Base-by-base conservation (phyloP, 2,329 filamentous ascomycete species). In the Thyridium curvatum region DNA sequence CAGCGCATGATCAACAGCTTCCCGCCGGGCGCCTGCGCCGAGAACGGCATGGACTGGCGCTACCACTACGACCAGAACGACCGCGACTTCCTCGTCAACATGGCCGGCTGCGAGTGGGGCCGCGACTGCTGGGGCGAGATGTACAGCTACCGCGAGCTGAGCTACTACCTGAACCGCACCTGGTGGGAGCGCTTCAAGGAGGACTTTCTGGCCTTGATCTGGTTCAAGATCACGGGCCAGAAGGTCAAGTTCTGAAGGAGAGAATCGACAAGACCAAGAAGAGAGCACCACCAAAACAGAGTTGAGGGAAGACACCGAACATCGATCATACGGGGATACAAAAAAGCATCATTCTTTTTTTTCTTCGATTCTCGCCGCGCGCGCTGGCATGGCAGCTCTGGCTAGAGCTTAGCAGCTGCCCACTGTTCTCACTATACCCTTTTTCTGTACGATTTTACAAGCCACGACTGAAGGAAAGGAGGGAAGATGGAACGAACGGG, bases 91-190 rank as follows among this genome's bases (percentile, higher is more conserved):
- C 52, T 97, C 34, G 91, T 98, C 53, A 98, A 96, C 62, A 97
- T 98, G 91, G 93, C 93, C 6, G 93, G 93, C 4, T 98, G 93
- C 59, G 85, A 95, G 61, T 97, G 87, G 84, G 91, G 91, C 4
- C 79, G 93, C 36, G 91, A 98, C 65, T 98, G 93, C 61, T 97
- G 91, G 91, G 84, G 83, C 30, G 93, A 98, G 65, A 96, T 98
- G 81, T 95, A 95, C 66, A 84, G 85, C 59, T 98, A 89, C 67
- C 85, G 90, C 38, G 82, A 95, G 60, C 74, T 94, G 55, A 94
- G 88, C 68, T 91, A 94, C 60, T 82, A 81, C 62, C 74, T 96
- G 45, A 96, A 96, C 68, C 79, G 88, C 37, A 86, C 79, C 37
- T 72, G 66, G 40, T 96, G 88, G 87, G 85, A 94, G 66, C 67